phyloP scores from a whole-genome alignment of 805 yeast species.

The Lachancea kluyveri region DNA sequence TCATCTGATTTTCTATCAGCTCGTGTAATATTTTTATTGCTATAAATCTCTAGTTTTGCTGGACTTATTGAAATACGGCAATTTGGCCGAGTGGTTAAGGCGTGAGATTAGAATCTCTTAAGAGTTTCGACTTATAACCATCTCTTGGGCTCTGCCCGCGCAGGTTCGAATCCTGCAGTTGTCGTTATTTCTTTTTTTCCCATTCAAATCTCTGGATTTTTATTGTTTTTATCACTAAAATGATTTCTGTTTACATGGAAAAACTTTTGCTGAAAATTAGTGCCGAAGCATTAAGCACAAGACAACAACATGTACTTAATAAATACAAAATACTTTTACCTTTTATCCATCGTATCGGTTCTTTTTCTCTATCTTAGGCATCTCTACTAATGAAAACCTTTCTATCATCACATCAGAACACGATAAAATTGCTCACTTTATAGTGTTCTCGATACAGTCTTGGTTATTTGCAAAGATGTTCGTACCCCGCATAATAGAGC shows the following conservation, averaged over 20 bases:
- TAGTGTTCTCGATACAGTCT: slow-evolving; percentile 42
- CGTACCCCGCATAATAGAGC: slow-evolving; percentile 31
- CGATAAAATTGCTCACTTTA: slow-evolving; percentile 48
- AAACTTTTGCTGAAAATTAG: too few relatives aligned
- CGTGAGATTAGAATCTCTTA: slow-evolving; percentile 46
- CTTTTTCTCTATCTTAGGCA: slow-evolving; percentile 25
- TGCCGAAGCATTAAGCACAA: too few relatives aligned
- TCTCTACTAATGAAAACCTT: slow-evolving; percentile 32
- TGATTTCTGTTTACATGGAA: background rate
- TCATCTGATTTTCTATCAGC: too few relatives aligned
- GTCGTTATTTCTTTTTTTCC: slow-evolving; percentile 35
- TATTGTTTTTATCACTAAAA: background rate
- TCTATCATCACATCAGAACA: slow-evolving; percentile 37
- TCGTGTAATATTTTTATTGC: too few relatives aligned
- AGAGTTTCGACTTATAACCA: too few relatives aligned
- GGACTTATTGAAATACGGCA: slow-evolving; percentile 30
- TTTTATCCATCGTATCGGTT: slow-evolving; percentile 13
- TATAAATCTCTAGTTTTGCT: too few relatives aligned
- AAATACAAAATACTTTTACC: slow-evolving; percentile 14
- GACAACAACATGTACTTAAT: slow-evolving; percentile 2
- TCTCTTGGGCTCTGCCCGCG: slow-evolving; percentile 57
- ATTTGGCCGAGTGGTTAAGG: slow-evolving; percentile 60
- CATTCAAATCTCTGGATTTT: background rate
- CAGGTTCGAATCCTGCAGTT: slow-evolving; percentile 71
- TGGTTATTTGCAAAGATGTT: slow-evolving; percentile 42